Conservation (phyloP, 441 rosid genomes). For the Mallotus repandus region DNA sequence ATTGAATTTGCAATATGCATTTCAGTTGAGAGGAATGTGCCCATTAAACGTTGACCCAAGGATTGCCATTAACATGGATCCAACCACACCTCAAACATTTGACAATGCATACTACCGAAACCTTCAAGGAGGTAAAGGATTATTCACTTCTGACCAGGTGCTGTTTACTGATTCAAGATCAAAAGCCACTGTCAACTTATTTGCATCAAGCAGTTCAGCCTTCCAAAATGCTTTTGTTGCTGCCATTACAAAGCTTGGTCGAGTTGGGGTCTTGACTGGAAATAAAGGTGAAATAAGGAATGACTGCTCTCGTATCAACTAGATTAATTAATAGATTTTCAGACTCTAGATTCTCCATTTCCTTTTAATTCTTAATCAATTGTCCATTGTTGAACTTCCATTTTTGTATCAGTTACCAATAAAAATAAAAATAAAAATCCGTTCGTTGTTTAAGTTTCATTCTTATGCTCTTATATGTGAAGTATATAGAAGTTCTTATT, state of each 20-base stretch:
- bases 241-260: conserved; percentile 75
- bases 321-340: not conserved
- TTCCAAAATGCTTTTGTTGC: conserved; percentile 57
- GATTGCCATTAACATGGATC: conserved; percentile 91
- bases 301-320: conserved; percentile 10
- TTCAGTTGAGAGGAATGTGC: conserved; percentile 57
- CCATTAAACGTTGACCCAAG: conserved; percentile 58
- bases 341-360: not conserved
- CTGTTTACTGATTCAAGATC: conserved; percentile 65
- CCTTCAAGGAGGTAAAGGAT: conserved; percentile 64
- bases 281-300: conserved; percentile 16
- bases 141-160: conserved; percentile 82
- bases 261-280: conserved; percentile 70
- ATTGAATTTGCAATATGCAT: conserved; percentile 50
- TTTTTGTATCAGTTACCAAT: too few relatives aligned
- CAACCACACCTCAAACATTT: conserved; percentile 60
- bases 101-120: conserved; percentile 74
- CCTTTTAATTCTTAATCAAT: too few relatives aligned
- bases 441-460: too few relatives aligned
- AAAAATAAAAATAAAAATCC: too few relatives aligned
- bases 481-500: too few relatives aligned
- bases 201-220: conserved; percentile 48
- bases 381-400: too few relatives aligned
- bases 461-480: too few relatives aligned
- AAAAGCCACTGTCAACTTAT: conserved; percentile 47